Evolutionary conservation across 257 asterid species (phyloP).

Genomic region (Striga asiatica): DNA sequence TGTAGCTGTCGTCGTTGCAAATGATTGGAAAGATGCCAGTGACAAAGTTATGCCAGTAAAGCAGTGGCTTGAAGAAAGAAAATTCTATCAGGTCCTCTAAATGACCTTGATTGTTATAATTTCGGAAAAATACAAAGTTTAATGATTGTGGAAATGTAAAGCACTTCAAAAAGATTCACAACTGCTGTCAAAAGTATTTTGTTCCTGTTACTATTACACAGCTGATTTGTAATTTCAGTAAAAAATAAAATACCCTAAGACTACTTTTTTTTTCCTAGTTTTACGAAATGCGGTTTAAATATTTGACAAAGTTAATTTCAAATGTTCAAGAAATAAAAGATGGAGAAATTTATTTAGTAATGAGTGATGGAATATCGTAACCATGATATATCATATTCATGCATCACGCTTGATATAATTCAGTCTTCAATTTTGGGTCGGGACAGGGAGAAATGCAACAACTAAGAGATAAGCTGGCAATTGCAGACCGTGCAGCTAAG

Average conservation of each 20-base stretch:
- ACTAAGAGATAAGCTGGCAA: conserved; percentile 64
- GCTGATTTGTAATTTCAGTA: conserved; percentile 9
- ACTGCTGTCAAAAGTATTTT: neutral
- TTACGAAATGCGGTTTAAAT: neutral
- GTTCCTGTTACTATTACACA: too few relatives aligned
- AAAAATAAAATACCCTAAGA: too few relatives aligned
- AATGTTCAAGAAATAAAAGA: neutral
- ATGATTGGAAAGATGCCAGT: conserved; percentile 91
- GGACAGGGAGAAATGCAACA: conserved; percentile 71
- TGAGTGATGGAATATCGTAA: neutral
- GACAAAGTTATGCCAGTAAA: conserved; percentile 99
- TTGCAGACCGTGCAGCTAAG: conserved; percentile 80
- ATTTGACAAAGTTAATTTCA: neutral
- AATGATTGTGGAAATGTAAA: neutral
- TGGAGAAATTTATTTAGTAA: neutral
- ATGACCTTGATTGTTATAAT: conserved; percentile 7
- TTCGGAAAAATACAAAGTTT: neutral
- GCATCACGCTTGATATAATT: conserved; percentile 1
- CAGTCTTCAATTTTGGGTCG: conserved; percentile 5
- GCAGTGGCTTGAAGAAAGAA: conserved; percentile 98
- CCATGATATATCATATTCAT: neutral
- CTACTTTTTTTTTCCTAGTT: too few relatives aligned
- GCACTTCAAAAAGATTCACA: neutral
- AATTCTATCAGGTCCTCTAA: conserved; percentile 55
- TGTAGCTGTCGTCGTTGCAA: conserved; percentile 89